phyloP scores from a whole-genome alignment of 164 flowering plant species.

The Cinnamomum micranthum region DNA sequence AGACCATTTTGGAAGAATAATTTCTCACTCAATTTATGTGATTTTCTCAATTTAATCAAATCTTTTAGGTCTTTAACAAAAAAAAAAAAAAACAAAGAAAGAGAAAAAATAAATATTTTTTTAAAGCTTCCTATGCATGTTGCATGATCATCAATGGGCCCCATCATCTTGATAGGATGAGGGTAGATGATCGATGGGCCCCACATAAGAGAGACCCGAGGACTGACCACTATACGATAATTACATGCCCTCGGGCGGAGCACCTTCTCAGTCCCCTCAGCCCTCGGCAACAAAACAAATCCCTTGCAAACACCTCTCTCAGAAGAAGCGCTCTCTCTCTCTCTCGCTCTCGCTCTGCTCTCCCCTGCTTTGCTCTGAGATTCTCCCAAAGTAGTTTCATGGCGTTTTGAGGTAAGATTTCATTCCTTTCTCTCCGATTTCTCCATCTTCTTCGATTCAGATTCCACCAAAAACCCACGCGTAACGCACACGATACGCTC shows the following conservation, averaged over 20 bases:
- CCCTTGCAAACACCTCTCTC: not conserved
- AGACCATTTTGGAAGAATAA: too few relatives aligned
- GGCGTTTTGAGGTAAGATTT: slow-evolving; percentile 7
- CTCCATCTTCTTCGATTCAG: not conserved
- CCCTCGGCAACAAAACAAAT: not conserved
- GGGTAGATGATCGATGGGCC: not conserved
- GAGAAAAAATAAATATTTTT: too few relatives aligned
- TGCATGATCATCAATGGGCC: not conserved
- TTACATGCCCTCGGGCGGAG: not conserved
- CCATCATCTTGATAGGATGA: not conserved
- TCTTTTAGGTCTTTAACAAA: too few relatives aligned
- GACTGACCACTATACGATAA: not conserved
- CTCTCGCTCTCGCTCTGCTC: not conserved
- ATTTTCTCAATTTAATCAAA: too few relatives aligned
- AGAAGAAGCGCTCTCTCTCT: not conserved
- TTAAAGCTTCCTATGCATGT: too few relatives aligned
- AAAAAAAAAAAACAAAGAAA: too few relatives aligned
- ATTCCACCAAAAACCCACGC: not conserved
- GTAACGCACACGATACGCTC: not conserved
- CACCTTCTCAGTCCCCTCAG: not conserved
- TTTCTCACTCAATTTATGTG: too few relatives aligned
- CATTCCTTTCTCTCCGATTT: not conserved
- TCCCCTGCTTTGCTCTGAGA: not conserved
- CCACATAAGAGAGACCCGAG: not conserved
- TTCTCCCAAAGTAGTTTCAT: not conserved